Base-by-base conservation (phyloP, 768 basidiomycete genomes). In the Nevesoporus exiguus region DNA sequence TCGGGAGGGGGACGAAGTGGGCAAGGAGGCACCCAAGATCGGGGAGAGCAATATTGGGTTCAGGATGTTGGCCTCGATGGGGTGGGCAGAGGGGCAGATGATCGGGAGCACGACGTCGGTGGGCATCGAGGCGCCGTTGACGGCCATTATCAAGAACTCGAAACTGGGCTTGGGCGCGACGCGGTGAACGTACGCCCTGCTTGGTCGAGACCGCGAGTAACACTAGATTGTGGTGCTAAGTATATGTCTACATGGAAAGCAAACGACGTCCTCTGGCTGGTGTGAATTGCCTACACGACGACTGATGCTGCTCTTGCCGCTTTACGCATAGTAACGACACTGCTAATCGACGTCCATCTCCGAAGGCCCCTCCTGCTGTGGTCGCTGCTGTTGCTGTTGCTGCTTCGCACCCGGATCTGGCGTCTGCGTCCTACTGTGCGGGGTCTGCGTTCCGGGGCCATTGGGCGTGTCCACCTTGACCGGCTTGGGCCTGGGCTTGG, bases 401-500 rank as follows among this genome's bases (percentile, higher is more conserved):
- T 64, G 60, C 60, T 68, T 69, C n/a, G 75, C 71, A 41, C 74
- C 71, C 19, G 78, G 76, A 51, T 80, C 75, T 0, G 83, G 80
- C 7, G 81, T 82, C 68, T 84, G 76, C 51, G 78, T 74, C 48
- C 82, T 81, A 61, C 74, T 79, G 77, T 85, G 83, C 21, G 88
- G 87, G n/a, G 86, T 86, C 74, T 87, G 82, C 41, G 86, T 81
- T 46, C 84, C 44, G 7, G 42, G 42, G 6, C 44, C 85, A 27
- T 55, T 72, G 2, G 71, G 66, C 33, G 74, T 69, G 0, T 81
- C 80, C 29, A 76, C 75, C 65, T 87, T 83, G 56, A 78, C 76
- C 8, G 87, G 83, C 80, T 89, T 93, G 52, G 95, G 97, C 83
- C 94, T 97, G 47, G 89, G 90, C 79, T 80, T 87, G 59, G 88